Evolutionary conservation across 805 yeast genomes (phyloP).

Genomic region (Metschnikowia matae): DNA sequence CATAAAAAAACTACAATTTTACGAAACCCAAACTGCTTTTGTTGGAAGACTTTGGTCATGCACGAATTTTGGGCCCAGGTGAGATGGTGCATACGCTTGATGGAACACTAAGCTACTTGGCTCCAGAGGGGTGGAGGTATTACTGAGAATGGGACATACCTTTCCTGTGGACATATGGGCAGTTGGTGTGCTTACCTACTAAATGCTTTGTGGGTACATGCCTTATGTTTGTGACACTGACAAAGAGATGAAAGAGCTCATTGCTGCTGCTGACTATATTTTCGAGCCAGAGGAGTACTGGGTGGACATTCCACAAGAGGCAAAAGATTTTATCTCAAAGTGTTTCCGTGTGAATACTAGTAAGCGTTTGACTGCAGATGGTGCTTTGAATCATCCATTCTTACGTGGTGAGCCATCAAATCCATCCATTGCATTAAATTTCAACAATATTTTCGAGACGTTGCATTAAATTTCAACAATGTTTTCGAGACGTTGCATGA

Average conservation of each 20-base stretch:
- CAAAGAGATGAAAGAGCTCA: conserved; percentile 62
- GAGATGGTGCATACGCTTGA: conserved; percentile 12
- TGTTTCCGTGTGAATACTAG: conserved; percentile 49
- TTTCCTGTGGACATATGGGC: conserved; percentile 72
- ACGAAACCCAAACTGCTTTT: conserved; percentile 32
- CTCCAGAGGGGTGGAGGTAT: conserved; percentile 68
- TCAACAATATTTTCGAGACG: too few species aligned
- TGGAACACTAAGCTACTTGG: conserved; percentile 73
- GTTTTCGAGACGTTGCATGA: too few species aligned
- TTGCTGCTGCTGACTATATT: conserved; percentile 51
- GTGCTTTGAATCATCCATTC: conserved; percentile 45
- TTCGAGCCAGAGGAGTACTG: conserved; percentile 62
- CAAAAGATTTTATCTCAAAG: conserved; percentile 52
- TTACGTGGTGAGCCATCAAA: conserved; percentile 5
- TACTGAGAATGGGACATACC: conserved; percentile 53
- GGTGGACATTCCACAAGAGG: conserved; percentile 46
- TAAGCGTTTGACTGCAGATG: conserved; percentile 44
- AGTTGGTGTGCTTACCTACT: conserved; percentile 66
- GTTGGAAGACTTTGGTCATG: conserved; percentile 64
- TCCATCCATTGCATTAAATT: not conserved
- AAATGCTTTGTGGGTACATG: conserved; percentile 68
- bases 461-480: too few species aligned
- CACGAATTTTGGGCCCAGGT: conserved; percentile 39
- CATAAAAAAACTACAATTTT: too few species aligned
- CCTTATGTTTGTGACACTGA: conserved; percentile 75